These are phyloP conservation scores for Bipolaris zeicola DNA, from an alignment of 2,329 filamentous ascomycete genomes.

Conservation along the genomic window DNA sequence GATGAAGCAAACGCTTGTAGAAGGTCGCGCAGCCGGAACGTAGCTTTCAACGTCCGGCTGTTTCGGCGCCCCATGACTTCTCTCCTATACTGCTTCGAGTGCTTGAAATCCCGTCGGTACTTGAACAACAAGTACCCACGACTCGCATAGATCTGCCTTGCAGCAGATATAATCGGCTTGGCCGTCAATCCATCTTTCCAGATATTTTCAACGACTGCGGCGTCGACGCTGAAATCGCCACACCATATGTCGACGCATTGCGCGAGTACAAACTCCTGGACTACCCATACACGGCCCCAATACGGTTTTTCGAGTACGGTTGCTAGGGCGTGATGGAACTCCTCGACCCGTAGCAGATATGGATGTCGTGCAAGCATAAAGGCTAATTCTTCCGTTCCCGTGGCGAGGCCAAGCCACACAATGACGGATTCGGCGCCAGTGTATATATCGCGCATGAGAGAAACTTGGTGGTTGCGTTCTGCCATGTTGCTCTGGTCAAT, in stretches of 20 bases:
- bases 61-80: constrained; percentile 16
- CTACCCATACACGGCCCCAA: constrained; percentile 20
- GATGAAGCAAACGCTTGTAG: constrained; percentile 17
- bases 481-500: constrained; percentile 20
- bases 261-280: constrained; percentile 22
- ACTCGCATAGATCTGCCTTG: constrained; percentile 4
- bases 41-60: constrained; percentile 10
- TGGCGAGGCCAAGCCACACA: constrained; percentile 18
- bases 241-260: constrained; percentile 20
- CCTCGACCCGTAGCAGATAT: constrained; percentile 9
- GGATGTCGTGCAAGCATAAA: constrained; percentile 17
- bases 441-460: constrained; percentile 21
- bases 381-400: constrained; percentile 13
- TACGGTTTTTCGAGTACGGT: constrained; percentile 17
- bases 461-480: constrained; percentile 20
- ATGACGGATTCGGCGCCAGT: constrained; percentile 17
- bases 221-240: constrained; percentile 12
- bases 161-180: constrained; percentile 1
- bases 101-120: constrained; percentile 18
- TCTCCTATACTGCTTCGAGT: constrained; percentile 12
- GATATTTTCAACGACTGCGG: constrained; percentile 13
- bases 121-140: constrained; percentile 18
- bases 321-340: constrained; percentile 10
- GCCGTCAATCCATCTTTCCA: constrained; percentile 11
- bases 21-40: constrained; percentile 20